phyloP scores from a whole-genome alignment of 129 eudicot genomes.

The Mikania micrantha region DNA sequence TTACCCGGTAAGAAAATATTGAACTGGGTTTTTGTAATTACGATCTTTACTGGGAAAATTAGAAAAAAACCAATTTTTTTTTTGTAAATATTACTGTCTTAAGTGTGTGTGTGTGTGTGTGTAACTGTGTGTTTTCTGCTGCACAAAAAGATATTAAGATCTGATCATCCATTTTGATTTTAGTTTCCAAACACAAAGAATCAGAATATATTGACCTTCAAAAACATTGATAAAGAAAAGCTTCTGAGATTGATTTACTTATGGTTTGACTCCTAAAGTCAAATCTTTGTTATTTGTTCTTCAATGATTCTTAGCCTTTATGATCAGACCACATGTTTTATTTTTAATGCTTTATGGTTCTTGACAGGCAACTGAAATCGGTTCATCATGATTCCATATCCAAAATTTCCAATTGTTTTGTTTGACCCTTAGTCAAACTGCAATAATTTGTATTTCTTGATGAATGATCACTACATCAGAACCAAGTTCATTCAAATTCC shows the following conservation, averaged over 20 bases:
- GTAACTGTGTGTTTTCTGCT: conserved; percentile 15
- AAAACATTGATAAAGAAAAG: not conserved
- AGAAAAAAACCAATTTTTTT: too few species aligned
- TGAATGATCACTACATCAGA: not conserved
- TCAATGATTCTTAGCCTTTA: conserved; percentile 13
- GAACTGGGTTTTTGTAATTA: conserved; percentile 15
- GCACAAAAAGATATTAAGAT: conserved; percentile 8
- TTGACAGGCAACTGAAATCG: not conserved
- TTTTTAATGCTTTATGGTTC: too few species aligned
- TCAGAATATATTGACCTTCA: not conserved
- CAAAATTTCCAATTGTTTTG: not conserved
- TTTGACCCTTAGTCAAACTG: not conserved
- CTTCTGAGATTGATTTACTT: not conserved
- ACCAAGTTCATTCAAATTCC: not conserved
- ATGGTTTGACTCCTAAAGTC: not conserved
- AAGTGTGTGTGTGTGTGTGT: not conserved
- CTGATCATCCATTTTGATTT: conserved; percentile 23
- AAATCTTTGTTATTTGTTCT: not conserved
- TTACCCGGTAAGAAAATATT: not conserved
- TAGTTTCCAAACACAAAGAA: too few species aligned
- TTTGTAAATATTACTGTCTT: conserved; percentile 18
- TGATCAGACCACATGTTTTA: conserved; percentile 3
- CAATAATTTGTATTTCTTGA: conserved; percentile 10
- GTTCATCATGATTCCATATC: not conserved
- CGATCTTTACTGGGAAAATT: conserved; percentile 2